phyloP scores from a whole-genome alignment of 805 yeast species.

The Zygosaccharomyces bisporus region DNA sequence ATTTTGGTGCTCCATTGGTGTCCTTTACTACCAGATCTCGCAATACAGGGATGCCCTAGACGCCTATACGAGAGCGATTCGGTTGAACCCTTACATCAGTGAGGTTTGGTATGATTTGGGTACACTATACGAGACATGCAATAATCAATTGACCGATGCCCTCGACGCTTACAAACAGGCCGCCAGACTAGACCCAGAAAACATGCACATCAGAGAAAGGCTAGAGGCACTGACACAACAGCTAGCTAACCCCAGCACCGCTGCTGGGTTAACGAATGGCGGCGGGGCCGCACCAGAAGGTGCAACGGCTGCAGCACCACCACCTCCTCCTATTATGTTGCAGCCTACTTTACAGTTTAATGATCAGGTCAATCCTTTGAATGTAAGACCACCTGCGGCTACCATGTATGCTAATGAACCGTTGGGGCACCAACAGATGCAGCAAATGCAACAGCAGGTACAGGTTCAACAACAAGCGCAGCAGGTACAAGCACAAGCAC shows the following conservation, averaged over 20 bases:
- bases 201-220: slow-evolving; percentile 90
- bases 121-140: slow-evolving; percentile 94
- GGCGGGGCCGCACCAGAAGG: slow-evolving; percentile 12
- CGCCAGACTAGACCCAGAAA: slow-evolving; percentile 88
- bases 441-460: slow-evolving; percentile 15
- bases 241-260: slow-evolving; percentile 35
- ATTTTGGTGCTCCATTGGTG: slow-evolving; percentile 97
- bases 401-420: slow-evolving; percentile 21
- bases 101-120: slow-evolving; percentile 99
- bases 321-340: slow-evolving; percentile 31
- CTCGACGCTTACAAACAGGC: slow-evolving; percentile 96
- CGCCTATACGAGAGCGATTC: slow-evolving; percentile 94
- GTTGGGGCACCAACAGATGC: slow-evolving; percentile 18
- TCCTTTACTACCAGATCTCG: slow-evolving; percentile 89
- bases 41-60: slow-evolving; percentile 96
- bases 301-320: slow-evolving; percentile 14
- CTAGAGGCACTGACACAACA: slow-evolving; percentile 73
- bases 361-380: slow-evolving; percentile 32
- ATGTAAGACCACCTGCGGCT: slow-evolving; percentile 25
- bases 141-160: slow-evolving; percentile 92
- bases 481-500: slow-evolving; percentile 20
- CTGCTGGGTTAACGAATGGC: slow-evolving; percentile 11
- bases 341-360: slow-evolving; percentile 34
- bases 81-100: slow-evolving; percentile 90
- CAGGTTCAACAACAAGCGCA: no score